phyloP scores from a whole-genome alignment of 139 green algal genomes.

The Chlorella sorokiniana region DNA sequence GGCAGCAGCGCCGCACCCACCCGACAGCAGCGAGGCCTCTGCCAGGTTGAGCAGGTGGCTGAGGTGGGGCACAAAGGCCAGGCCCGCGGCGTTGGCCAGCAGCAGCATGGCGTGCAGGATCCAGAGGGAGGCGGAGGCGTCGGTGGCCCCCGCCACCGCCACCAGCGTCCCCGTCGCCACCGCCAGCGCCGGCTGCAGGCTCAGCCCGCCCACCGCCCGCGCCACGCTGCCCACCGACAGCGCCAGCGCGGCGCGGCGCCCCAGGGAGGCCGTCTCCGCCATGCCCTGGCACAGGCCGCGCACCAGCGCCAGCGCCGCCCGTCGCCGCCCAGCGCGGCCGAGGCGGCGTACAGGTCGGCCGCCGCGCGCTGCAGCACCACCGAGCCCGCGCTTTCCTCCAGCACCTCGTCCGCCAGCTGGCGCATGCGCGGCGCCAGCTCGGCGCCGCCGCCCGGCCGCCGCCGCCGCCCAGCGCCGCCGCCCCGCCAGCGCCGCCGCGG shows the following conservation, averaged over 20 bases:
- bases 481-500: conserved; percentile 54
- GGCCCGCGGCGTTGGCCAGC: conserved; percentile 70
- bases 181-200: conserved; percentile 59
- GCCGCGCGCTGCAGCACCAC: conserved; percentile 54
- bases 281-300: conserved; percentile 41
- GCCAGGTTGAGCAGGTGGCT: conserved; percentile 65
- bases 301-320: conserved; percentile 32
- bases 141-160: conserved; percentile 53
- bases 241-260: conserved; percentile 64
- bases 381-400: conserved; percentile 47
- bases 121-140: conserved; percentile 23
- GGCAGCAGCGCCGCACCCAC: not conserved
- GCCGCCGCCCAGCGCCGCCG: conserved; percentile 37
- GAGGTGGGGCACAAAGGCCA: conserved; percentile 75
- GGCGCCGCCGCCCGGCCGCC: not conserved
- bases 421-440: conserved; percentile 34
- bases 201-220: conserved; percentile 70
- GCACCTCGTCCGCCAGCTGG: conserved; percentile 57
- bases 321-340: conserved; percentile 54
- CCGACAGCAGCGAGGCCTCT: conserved; percentile 37
- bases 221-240: conserved; percentile 77
- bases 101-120: conserved; percentile 84
- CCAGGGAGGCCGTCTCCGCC: conserved; percentile 32
- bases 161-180: conserved; percentile 61
- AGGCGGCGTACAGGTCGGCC: conserved; percentile 70